Base-by-base conservation (phyloP, 495 filamentous ascomycete genomes). In the Bathelium albidoporum region DNA sequence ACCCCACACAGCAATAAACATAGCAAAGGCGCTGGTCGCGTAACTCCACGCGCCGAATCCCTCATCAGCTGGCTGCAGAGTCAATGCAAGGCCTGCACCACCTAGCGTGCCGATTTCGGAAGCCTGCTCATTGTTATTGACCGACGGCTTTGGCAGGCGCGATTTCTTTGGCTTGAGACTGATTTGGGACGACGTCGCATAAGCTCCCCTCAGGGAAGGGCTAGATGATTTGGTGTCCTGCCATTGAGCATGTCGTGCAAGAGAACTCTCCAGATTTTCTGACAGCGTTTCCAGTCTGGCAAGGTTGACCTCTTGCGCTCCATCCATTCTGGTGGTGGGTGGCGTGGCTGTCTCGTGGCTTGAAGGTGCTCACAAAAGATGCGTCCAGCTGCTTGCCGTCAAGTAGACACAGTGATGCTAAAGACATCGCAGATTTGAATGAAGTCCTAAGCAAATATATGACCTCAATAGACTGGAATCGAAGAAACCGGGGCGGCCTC, bases 1-100 rank as follows among this genome's bases (percentile, higher is more conserved):
- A 66, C 62, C 65, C 65, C 65, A 66, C 31, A 66, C 62, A 24
- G 64, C 65, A 14, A 66, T 58, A 32, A 59, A 66, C 65, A 66
- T 66, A 7, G 65, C 44, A 59, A 66, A 66, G 14, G 65, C 65
- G 43, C 63, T 66, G 11, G 65, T 61, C 49, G 64, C 62, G 55
- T 66, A 66, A 44, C 65, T 66, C 65, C 62, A 66, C 3, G 65
- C 65, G 28, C 62, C 65, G 52, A 66, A 66, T 18, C 65, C 65
- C 29, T 66, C 61, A 43, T 66, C 65, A 7, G 60, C 65, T 36
- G 65, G 65, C 58, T 66, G 65, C 29, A 67, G 34, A 20, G 11
- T 58, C 29, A 26, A 64, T 2, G 32, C 39, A 28, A 43, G 59
- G n/a, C 55, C 32, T 22, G 31, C 60, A 12, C 53, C 62, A 55